These are phyloP conservation scores for Galeopsis tetrahit DNA, from an alignment of 257 asterid genomes.

Conservation along the genomic window DNA sequence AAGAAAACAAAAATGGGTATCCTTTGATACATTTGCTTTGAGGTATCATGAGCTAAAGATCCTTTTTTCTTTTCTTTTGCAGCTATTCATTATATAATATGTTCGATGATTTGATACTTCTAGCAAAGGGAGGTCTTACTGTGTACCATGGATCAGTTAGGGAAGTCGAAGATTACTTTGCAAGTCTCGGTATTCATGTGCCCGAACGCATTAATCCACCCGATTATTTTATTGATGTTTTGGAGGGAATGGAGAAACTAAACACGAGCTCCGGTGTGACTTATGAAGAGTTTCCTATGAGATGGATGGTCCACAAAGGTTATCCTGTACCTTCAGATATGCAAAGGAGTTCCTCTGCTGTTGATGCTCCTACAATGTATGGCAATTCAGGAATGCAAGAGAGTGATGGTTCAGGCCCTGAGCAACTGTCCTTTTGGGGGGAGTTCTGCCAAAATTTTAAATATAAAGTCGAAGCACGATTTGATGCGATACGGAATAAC, in stretches of 20 bases:
- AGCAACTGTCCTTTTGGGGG: slow-evolving; percentile 62
- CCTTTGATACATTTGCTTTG: not conserved
- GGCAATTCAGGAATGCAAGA: slow-evolving; percentile 44
- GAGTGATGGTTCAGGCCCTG: slow-evolving; percentile 35
- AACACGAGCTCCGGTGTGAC: slow-evolving; percentile 55
- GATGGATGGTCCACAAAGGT: slow-evolving; percentile 92
- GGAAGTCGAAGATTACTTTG: slow-evolving; percentile 88
- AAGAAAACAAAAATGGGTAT: not conserved
- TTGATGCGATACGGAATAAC: slow-evolving; percentile 57
- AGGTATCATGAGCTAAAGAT: slow-evolving; percentile 16
- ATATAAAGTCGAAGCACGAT: slow-evolving; percentile 53
- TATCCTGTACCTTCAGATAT: slow-evolving; percentile 73
- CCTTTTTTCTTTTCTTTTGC: slow-evolving; percentile 34
- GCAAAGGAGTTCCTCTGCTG: slow-evolving; percentile 47
- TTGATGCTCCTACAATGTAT: slow-evolving; percentile 35
- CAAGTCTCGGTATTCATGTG: slow-evolving; percentile 60
- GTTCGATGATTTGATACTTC: slow-evolving; percentile 91
- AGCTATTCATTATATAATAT: slow-evolving; percentile 85
- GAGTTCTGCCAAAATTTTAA: slow-evolving; percentile 71
- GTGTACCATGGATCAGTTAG: slow-evolving; percentile 84
- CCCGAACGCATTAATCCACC: slow-evolving; percentile 96
- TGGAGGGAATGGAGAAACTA: slow-evolving; percentile 83
- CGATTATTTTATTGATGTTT: slow-evolving; percentile 83
- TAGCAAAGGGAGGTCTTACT: slow-evolving; percentile 91
- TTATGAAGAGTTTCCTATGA: slow-evolving; percentile 76